These are phyloP conservation scores for Trametes cingulata DNA, from an alignment of 768 basidiomycete genomes.

Conservation along the genomic window DNA sequence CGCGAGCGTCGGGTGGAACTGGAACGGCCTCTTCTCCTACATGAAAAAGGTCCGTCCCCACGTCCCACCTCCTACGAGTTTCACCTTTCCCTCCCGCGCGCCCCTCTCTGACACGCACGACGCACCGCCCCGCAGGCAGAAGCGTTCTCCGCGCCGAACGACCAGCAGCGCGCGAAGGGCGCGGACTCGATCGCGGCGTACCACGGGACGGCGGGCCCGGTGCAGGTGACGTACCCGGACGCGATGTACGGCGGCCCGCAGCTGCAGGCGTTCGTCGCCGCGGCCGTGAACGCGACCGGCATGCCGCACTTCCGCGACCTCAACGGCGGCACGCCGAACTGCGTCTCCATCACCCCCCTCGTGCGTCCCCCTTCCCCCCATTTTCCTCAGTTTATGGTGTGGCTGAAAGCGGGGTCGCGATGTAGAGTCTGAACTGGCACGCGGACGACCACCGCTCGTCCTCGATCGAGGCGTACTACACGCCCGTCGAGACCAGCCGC, in stretches of 20 bases:
- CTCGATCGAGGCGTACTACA: constrained; percentile 54
- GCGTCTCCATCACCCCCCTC: constrained; percentile 55
- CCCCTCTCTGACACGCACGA: neutral
- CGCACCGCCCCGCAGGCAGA: constrained; percentile 38
- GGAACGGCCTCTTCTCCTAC: constrained; percentile 31
- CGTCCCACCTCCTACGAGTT: no score
- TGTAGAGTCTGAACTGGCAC: constrained; percentile 37
- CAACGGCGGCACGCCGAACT: constrained; percentile 57
- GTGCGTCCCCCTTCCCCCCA: constrained; percentile 29
- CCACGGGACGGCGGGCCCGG: constrained; percentile 54
- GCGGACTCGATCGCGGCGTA: constrained; percentile 44
- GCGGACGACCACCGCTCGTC: constrained; percentile 49
- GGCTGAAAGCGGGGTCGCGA: constrained; percentile 31
- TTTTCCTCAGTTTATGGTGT: neutral
- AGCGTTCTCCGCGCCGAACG: constrained; percentile 48
- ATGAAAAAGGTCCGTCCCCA: constrained; percentile 31
- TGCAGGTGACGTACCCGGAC: constrained; percentile 53
- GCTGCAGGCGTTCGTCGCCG: constrained; percentile 46
- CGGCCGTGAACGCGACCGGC: constrained; percentile 48
- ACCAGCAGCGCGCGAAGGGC: constrained; percentile 46
- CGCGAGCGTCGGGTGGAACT: constrained; percentile 32
- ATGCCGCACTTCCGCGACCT: constrained; percentile 50
- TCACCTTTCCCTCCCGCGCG: no score
- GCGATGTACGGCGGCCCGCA: constrained; percentile 48
- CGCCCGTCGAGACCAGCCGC: constrained; percentile 49